Conservation (phyloP, 495 filamentous ascomycete species). For the Podospora pseudopauciseta region DNA sequence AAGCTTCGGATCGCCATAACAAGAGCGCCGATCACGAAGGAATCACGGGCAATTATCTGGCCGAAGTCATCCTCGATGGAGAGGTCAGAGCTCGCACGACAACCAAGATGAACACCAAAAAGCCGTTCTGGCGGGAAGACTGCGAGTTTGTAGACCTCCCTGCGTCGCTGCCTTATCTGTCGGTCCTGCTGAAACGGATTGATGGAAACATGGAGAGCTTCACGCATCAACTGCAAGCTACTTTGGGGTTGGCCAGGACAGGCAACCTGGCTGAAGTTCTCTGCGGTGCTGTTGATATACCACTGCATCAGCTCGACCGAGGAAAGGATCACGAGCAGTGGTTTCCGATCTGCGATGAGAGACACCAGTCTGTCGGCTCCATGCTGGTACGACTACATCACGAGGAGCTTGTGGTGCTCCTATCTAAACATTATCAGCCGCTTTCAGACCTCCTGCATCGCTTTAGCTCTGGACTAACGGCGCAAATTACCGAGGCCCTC, state of each 20-base stretch:
- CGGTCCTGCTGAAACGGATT: slow-evolving; percentile 77
- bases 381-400: slow-evolving; percentile 80
- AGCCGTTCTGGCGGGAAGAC: slow-evolving; percentile 93
- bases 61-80: slow-evolving; percentile 87
- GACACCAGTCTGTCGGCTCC: slow-evolving; percentile 71
- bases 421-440: slow-evolving; percentile 77
- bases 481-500: slow-evolving; percentile 76
- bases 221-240: slow-evolving; percentile 42
- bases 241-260: slow-evolving; percentile 39
- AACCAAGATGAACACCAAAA: slow-evolving; percentile 73
- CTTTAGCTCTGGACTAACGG: slow-evolving; percentile 77
- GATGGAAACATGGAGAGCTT: slow-evolving; percentile 44
- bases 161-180: slow-evolving; percentile 69
- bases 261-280: slow-evolving; percentile 40
- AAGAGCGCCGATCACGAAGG: slow-evolving; percentile 37
- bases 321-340: slow-evolving; percentile 83
- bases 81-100: slow-evolving; percentile 84
- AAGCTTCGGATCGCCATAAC: slow-evolving; percentile 27
- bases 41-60: slow-evolving; percentile 64
- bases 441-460: slow-evolving; percentile 81
- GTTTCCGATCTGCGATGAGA: slow-evolving; percentile 76
- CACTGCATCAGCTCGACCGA: slow-evolving; percentile 74
- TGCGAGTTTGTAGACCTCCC: slow-evolving; percentile 85
- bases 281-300: slow-evolving; percentile 76
- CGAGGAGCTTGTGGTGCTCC: slow-evolving; percentile 84